Conservation (phyloP, 352 stramenopile genomes). For the Phytophthora tubulina region DNA sequence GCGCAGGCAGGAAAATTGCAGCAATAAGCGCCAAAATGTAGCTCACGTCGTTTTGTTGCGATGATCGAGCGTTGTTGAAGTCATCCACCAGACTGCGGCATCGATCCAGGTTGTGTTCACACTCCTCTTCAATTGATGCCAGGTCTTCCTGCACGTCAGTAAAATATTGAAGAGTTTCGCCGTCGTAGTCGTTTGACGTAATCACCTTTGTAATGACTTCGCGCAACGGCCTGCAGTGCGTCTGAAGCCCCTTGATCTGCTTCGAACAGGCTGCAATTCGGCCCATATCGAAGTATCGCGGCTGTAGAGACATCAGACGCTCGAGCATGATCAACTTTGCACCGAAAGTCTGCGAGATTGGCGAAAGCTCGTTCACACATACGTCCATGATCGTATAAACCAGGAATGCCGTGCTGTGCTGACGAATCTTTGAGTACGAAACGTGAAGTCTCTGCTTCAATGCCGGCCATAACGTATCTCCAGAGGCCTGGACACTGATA, state of each 20-base stretch:
- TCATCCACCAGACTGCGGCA: conserved; percentile 73
- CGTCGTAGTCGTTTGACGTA: conserved; percentile 71
- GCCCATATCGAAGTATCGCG: conserved; percentile 60
- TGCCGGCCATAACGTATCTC: conserved; percentile 49
- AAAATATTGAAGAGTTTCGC: conserved; percentile 78
- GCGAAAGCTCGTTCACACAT: conserved; percentile 77
- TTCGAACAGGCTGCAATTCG: conserved; percentile 61
- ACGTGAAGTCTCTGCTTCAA: conserved; percentile 70
- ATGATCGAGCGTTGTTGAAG: conserved; percentile 65
- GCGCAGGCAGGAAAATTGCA: conserved; percentile 79
- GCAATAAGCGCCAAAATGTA: conserved; percentile 81
- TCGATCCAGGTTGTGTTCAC: conserved; percentile 74
- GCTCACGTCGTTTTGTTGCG: conserved; percentile 76
- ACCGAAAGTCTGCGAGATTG: conserved; percentile 74
- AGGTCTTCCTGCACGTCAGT: conserved; percentile 86
- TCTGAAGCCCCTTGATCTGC: conserved; percentile 74
- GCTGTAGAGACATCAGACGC: conserved; percentile 54
- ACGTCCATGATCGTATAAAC: conserved; percentile 82
- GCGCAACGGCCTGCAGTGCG: conserved; percentile 67
- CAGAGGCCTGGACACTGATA: conserved; percentile 66
- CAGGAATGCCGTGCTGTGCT: conserved; percentile 75
- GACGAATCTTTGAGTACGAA: conserved; percentile 83
- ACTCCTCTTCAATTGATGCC: conserved; percentile 74
- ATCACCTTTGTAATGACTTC: conserved; percentile 70
- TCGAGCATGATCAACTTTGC: conserved; percentile 77